Conservation (phyloP, 306 rosid genomes). For the Rosa persica region DNA sequence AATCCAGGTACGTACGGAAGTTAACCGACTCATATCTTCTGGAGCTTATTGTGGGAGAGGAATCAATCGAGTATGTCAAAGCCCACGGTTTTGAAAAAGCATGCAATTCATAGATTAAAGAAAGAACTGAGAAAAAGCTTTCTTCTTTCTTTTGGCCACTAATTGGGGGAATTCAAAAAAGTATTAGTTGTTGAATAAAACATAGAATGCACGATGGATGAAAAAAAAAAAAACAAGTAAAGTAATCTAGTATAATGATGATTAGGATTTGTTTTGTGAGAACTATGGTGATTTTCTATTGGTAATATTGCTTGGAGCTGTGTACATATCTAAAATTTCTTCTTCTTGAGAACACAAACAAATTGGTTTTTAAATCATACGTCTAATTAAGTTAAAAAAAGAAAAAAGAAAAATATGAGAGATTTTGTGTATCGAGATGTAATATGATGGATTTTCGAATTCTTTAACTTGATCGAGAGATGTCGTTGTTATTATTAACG, state of each 20-base stretch:
- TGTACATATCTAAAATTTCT: no score
- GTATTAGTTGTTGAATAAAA: not conserved
- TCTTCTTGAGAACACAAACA: no score
- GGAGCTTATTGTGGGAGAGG: not conserved
- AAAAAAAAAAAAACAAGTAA: not conserved
- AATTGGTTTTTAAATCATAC: no score
- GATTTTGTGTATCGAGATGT: no score
- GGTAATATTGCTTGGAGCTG: not conserved
- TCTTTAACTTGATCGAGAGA: no score
- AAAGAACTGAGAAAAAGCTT: not conserved
- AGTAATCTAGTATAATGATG: not conserved
- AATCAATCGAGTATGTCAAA: not conserved
- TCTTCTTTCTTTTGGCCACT: conserved; percentile 7
- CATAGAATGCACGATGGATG: not conserved
- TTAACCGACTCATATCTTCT: not conserved
- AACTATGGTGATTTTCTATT: not conserved
- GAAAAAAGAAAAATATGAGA: no score
- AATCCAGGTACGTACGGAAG: conserved; percentile 16
- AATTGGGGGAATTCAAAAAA: not conserved
- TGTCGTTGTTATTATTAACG: no score
- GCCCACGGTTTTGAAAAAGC: conserved; percentile 1
- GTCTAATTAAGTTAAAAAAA: no score
- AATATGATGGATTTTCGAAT: no score
- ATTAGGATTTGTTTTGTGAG: not conserved
- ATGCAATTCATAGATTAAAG: not conserved